Evolutionary conservation across 768 basidiomycete genomes (phyloP).

Genomic region (Trametes meyenii): DNA sequence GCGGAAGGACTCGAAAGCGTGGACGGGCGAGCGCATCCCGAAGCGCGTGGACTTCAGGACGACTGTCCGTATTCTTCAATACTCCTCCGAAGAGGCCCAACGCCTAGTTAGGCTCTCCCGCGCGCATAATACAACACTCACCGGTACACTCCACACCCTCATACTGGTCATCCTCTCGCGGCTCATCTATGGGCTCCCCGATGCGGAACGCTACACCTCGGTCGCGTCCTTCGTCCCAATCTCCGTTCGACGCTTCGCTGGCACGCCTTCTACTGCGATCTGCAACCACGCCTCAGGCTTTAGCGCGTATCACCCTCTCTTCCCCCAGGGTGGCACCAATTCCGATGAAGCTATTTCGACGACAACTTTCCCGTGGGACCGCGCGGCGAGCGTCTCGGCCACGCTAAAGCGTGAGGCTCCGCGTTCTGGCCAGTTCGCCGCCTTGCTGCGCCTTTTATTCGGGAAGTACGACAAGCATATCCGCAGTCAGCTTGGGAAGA

Average conservation of each 20-base stretch:
- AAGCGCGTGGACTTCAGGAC: conserved; percentile 24
- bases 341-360: not conserved
- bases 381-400: conserved; percentile 33
- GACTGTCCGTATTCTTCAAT: conserved; percentile 33
- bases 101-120: conserved; percentile 32
- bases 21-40: conserved; percentile 38
- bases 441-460: conserved; percentile 38
- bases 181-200: conserved; percentile 25
- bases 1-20: conserved; percentile 26
- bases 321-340: conserved; percentile 3
- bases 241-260: conserved; percentile 38
- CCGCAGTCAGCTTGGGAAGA: conserved; percentile 35
- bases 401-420: conserved; percentile 30
- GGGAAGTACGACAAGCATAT: conserved; percentile 36
- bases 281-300: conserved; percentile 39
- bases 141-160: conserved; percentile 36
- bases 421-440: conserved; percentile 25
- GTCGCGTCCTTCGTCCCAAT: conserved; percentile 33
- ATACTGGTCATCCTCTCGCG: conserved; percentile 35
- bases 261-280: conserved; percentile 33
- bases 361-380: conserved; percentile 32
- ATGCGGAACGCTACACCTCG: conserved; percentile 9
- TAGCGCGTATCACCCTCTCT: conserved; percentile 28
- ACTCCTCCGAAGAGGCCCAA: conserved; percentile 28
- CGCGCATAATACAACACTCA: conserved; percentile 38